Evolutionary conservation across 1,139 yeast genomes (phyloP), one percentile per base, ranked within the genome.

Genomic region (Magnusiomyces tetraspermus): DNA sequence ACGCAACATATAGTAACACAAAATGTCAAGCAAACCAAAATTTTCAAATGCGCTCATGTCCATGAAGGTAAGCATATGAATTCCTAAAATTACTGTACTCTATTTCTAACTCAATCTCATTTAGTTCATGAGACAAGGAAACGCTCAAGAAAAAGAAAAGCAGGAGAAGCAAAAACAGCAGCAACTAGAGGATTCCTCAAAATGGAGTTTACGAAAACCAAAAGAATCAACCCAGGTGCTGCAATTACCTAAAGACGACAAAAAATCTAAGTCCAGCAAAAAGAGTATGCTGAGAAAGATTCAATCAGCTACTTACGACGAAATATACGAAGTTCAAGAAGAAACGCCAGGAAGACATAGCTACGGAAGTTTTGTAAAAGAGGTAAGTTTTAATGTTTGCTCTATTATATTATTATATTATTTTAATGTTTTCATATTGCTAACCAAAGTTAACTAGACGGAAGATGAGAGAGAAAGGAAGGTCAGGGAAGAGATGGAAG

Each of bases 101-200:
- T n/a, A n/a, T n/a, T n/a, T n/a, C n/a, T n/a, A n/a, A n/a, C n/a
- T n/a, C n/a, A n/a, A 28, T n/a, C 6, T 36, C 15, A 10, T 36
- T 76, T 2, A 73, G 67, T 45, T 65, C 67, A 19, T 66, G 62
- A 50, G 70, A 67, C 52, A 69, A 67, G 51, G 70, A 65, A 45
- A 46, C 30, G 41, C 42, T 2, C 24, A 36, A 3, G 17, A 33
- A 28, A 36, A 46, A 33, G 49, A 46, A 33, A 64, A 67, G 46
- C 66, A 68, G 49, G 69, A 68, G 36, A 74, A 73, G 44, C 74
- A 70, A 24, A 49, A 33, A 24, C 62, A 61, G 31, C 72, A 66
- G 50, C 77, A 73, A 59, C 64, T 77, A 30, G 72, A 71, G 50
- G 89, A 82, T 64, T 58, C 69, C 17, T 82, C 86, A 30, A 84